Evolutionary conservation across 148 eudicot genomes (phyloP), one percentile per base, ranked within the genome.

Genomic region (Cornus suecica): DNA sequence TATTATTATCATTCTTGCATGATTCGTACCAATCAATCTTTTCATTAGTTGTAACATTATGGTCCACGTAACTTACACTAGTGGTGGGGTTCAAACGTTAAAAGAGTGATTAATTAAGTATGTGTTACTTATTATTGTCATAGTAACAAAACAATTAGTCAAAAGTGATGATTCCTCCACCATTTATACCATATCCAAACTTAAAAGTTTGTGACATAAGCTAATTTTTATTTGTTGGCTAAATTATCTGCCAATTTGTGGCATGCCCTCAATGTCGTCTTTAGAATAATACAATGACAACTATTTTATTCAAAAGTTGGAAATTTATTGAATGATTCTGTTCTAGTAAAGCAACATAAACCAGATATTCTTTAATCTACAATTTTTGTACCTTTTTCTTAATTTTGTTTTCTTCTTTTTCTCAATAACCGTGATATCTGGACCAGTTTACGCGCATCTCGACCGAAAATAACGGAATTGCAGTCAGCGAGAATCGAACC

Each of bases 181-280:
- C 37, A n/a, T n/a, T n/a, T n/a, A 65, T 14, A 8, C 31, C 32
- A 16, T 10, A 64, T 64, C 34, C 28, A 65, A 65, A 37, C 42
- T 18, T 3, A 65, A 65, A 28, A 29, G 34, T 18, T 29, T 5
- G 34, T 29, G 37, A 65, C 29, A 13, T 25, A 26, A 28, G 29
- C 26, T 3, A 18, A 29, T 8, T 6, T 65, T 3, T 15, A 65
- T 20, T 65, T 65, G 32, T 65, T 18, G 22, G 22, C 37, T 8
- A 31, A 65, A 29, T 65, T 14, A 65, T 31, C 28, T 65, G 68
- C 37, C 68, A 65, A 29, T 28, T 65, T 29, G 42, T 65, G 68
- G 29, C 68, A 65, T 6, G 29, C 29, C 30, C 68, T 27, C 68
- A 65, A 29, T 3, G 32, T 28, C 9, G 42, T 37, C 9, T 8